Evolutionary conservation across 495 filamentous ascomycete genomes (phyloP), one percentile per base, ranked within the genome.

Genomic region (Jackrogersella minutella): DNA sequence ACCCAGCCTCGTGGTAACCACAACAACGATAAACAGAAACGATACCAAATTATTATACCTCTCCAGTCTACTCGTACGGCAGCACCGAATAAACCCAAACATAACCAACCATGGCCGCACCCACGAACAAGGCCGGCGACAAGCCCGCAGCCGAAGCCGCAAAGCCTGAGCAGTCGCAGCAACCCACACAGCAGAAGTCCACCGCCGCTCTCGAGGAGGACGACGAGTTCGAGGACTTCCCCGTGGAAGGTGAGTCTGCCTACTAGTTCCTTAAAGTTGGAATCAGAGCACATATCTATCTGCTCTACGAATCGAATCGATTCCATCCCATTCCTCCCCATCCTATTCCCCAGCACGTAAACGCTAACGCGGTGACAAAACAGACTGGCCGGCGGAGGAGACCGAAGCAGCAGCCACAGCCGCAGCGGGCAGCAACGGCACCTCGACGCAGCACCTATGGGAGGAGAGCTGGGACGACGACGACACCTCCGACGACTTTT

Each of bases 391-490:
- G 41, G 84, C 90, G 70, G 92, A 96, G 75, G 91, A 95, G 67
- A 89, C 91, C 64, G 92, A 96, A 76, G 88, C 92, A 46, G 87
- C 89, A 30, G 62, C 71, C 21, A 60, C 68, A 53, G 46, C 69
- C 9, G 62, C 68, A 50, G 46, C 69, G 14, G 64, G 39, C 46
- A 79, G 79, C 54, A 82, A 82, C 53, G 66, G 72, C 68, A 73
- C 74, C 51, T 46, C 62, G 52, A 91, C 87, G 67, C 87, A 88
- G 66, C 92, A 97, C 82, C 80, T 99, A 59, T 99, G 95, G 95
- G 95, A 99, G 81, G 95, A 99, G 84, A 97, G 93, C 82, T 99
- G 95, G 95, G 95, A 99, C 78, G 95, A 99, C 71, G 95, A 99
- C 77, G 95, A 98, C 82, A 93, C 93, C 58, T 93, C 84, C 69